phyloP scores from a whole-genome alignment of 768 basidiomycete genomes.

The Lactarius deliciosus region DNA sequence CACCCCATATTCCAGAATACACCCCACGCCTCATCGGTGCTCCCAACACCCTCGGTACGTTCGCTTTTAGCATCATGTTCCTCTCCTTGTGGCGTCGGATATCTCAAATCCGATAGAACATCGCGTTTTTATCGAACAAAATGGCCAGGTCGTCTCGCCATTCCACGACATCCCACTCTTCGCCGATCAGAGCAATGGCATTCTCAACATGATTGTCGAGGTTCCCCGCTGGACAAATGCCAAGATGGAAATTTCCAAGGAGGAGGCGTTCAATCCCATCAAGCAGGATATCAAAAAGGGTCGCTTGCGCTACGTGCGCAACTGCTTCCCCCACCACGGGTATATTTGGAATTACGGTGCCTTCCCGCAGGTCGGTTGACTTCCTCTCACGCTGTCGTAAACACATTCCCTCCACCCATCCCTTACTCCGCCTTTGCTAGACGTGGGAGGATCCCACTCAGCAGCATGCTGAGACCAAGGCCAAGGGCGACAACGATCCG shows the following conservation, averaged over 20 bases:
- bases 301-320: slow-evolving; percentile 93
- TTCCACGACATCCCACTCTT: slow-evolving; percentile 99
- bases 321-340: slow-evolving; percentile 99
- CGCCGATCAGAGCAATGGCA: slow-evolving; percentile 90
- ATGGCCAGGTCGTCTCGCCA: slow-evolving; percentile 76
- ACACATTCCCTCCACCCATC: slow-evolving; percentile 18
- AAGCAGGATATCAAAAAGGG: slow-evolving; percentile 99
- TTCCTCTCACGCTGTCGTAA: background rate
- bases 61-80: background rate
- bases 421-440: slow-evolving; percentile 41
- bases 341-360: slow-evolving; percentile 99
- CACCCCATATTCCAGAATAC: slow-evolving; percentile 50
- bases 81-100: background rate
- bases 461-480: slow-evolving; percentile 95
- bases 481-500: slow-evolving; percentile 98
- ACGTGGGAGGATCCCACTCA: slow-evolving; percentile 96
- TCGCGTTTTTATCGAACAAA: slow-evolving; percentile 91
- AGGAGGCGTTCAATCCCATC: slow-evolving; percentile 99
- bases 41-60: slow-evolving; percentile 87
- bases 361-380: slow-evolving; percentile 81
- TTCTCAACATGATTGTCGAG: slow-evolving; percentile 99
- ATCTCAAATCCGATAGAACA: slow-evolving; percentile 59
- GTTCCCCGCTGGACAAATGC: slow-evolving; percentile 99
- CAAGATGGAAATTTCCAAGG: slow-evolving; percentile 99
- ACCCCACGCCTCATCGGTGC: slow-evolving; percentile 79